Percentiles rank a stretch among this genome's conserved stretches.
These are phyloP conservation scores for Umbilicus rupestris DNA, from an alignment of 164 flowering plant species.

Conservation along the genomic window DNA sequence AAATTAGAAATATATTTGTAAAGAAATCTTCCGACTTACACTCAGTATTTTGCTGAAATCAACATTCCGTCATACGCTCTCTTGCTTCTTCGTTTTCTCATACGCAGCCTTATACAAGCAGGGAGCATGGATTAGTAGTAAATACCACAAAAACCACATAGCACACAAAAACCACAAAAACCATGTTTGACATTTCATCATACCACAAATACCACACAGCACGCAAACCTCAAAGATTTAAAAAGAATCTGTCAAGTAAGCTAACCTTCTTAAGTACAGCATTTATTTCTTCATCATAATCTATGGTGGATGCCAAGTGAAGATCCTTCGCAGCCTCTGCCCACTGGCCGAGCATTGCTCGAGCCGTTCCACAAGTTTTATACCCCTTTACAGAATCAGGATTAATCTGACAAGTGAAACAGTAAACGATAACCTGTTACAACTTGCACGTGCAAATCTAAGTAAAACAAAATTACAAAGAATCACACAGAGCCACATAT, in stretches of 20 bases:
- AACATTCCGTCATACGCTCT: conserved; percentile 69
- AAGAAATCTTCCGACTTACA: conserved; percentile 32
- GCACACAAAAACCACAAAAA: no score
- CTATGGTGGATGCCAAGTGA: conserved; percentile 80
- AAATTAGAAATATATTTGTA: no score
- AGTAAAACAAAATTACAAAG: neutral
- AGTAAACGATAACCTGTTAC: neutral
- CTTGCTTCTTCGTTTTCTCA: conserved; percentile 84
- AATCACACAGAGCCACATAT: neutral
- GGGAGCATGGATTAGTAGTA: conserved; percentile 1
- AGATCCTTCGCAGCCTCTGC: conserved; percentile 92
- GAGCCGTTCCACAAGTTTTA: conserved; percentile 86
- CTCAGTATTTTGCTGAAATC: conserved; percentile 85
- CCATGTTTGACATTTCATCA: no score
- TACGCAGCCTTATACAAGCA: conserved; percentile 68
- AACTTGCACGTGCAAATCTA: neutral
- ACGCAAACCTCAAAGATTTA: neutral
- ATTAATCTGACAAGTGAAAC: conserved; percentile 49
- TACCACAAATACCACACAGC: neutral
- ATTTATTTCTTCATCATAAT: conserved; percentile 85
- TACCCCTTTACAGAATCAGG: conserved; percentile 98
- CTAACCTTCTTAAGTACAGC: conserved; percentile 81
- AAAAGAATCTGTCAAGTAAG: neutral
- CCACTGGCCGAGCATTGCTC: conserved; percentile 90
- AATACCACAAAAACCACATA: neutral